A percentile compares a stretch with the other conserved stretches of the same genome.
Evolutionary conservation across 805 yeast species (phyloP).

Genomic region (fission yeast (Schizosaccharomyces pombe)): DNA sequence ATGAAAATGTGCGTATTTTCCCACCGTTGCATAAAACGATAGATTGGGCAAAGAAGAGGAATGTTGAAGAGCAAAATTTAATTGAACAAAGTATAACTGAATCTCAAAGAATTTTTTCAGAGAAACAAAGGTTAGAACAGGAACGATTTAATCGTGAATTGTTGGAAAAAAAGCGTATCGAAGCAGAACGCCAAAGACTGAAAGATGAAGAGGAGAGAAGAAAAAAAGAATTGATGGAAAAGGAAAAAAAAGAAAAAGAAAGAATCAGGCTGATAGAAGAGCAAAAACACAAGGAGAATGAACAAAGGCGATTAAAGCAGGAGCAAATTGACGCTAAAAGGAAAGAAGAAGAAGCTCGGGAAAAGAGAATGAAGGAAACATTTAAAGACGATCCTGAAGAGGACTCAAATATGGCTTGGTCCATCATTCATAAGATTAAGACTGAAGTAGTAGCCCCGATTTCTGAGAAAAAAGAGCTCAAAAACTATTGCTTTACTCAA

Average conservation of each 20-base stretch:
- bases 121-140: not conserved
- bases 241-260: constrained; percentile 8
- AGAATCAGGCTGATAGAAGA: constrained; percentile 11
- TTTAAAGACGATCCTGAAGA: constrained; percentile 10
- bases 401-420: constrained; percentile 19
- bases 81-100: constrained; percentile 4
- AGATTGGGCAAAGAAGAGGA: not conserved
- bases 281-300: constrained; percentile 12
- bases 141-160: not conserved
- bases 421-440: constrained; percentile 32
- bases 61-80: not conserved
- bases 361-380: constrained; percentile 8
- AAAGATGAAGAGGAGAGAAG: constrained; percentile 4
- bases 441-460: constrained; percentile 32
- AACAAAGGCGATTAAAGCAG: constrained; percentile 11
- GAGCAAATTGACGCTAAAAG: too few relatives aligned
- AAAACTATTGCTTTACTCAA: constrained; percentile 31
- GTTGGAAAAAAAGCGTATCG: not conserved
- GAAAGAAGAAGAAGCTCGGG: too few relatives aligned
- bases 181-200: constrained; percentile 6
- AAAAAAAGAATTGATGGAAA: constrained; percentile 5
- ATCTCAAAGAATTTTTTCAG: not conserved
- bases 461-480: constrained; percentile 27
- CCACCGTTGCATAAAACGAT: not conserved
- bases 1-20: not conserved